A percentile compares a stretch with the other conserved stretches of the same genome.
Evolutionary conservation across 176 grass and related monocot genomes (phyloP).

Genomic region (Aegilops sharonensis): DNA sequence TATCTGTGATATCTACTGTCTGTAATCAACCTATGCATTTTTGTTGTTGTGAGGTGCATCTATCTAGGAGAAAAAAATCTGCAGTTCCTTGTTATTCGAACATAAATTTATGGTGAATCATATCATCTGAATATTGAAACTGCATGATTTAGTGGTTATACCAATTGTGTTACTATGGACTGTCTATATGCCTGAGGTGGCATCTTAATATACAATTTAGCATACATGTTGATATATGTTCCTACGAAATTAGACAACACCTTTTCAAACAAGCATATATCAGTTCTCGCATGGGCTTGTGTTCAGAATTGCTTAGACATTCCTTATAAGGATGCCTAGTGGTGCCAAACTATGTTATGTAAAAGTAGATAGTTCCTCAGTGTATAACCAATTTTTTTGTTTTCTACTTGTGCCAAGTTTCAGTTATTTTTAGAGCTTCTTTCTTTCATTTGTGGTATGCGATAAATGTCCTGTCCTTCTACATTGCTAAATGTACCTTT

Average conservation of each 20-base stretch:
- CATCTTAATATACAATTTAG: neutral
- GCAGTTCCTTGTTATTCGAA: neutral
- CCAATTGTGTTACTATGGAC: neutral
- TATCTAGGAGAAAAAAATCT: slow-evolving; percentile 10
- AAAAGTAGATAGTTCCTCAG: neutral
- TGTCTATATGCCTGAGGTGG: neutral
- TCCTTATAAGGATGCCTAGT: neutral
- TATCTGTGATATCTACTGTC: neutral
- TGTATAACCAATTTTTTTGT: neutral
- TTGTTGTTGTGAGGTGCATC: neutral
- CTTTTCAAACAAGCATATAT: neutral
- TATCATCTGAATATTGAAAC: neutral
- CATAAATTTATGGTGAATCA: neutral
- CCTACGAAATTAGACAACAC: neutral
- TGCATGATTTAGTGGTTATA: neutral
- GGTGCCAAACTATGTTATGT: slow-evolving; percentile 5
- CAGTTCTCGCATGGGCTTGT: neutral
- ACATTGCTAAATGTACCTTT: neutral
- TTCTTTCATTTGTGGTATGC: neutral
- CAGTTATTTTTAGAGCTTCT: neutral
- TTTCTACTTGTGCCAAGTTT: neutral
- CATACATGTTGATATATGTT: neutral
- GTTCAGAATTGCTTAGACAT: neutral
- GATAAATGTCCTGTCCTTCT: neutral
- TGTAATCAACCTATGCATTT: neutral